Conservation (phyloP, 164 flowering plant species). For the Kingdonia uniflora region DNA sequence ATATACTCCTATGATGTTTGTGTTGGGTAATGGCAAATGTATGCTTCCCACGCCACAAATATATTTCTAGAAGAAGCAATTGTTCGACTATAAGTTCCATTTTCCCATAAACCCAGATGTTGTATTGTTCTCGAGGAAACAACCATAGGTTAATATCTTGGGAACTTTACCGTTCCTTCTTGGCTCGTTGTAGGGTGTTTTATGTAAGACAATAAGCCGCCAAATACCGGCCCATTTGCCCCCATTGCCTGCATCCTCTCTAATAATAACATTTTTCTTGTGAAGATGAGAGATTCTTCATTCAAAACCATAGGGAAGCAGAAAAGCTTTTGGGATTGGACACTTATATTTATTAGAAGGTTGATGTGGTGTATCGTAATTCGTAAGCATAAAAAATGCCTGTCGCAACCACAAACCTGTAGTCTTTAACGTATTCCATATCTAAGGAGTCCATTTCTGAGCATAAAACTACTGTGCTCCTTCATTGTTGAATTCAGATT, state of each 20-base stretch:
- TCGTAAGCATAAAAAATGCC: conserved; percentile 99
- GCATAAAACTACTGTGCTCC: conserved; percentile 95
- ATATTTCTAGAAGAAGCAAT: conserved; percentile 81
- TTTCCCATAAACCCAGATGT: conserved; percentile 98
- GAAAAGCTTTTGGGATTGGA: conserved; percentile 66
- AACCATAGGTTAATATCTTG: conserved; percentile 82
- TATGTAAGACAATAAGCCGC: conserved; percentile 64
- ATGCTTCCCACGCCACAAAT: conserved; percentile 91
- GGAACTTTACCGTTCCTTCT: conserved; percentile 98
- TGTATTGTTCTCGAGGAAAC: conserved; percentile 84
- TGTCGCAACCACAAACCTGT: conserved; percentile 86
- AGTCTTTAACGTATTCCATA: conserved; percentile 57
- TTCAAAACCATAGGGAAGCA: conserved; percentile 97
- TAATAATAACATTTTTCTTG: conserved; percentile 57
- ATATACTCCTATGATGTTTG: conserved; percentile 82
- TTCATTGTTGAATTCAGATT: conserved; percentile 64
- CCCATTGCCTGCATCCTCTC: conserved; percentile 46
- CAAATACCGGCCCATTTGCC: conserved; percentile 95
- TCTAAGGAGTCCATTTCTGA: conserved; percentile 67
- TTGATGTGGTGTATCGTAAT: conserved; percentile 90
- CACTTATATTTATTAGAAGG: conserved; percentile 81
- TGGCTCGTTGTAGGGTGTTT: conserved; percentile 93
- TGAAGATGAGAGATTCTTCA: conserved; percentile 63
- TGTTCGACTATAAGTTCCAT: conserved; percentile 97
- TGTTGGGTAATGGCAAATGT: conserved; percentile 96